phyloP scores from a whole-genome alignment of 108 stramenopile species.

The Stephanodiscus triporus region DNA sequence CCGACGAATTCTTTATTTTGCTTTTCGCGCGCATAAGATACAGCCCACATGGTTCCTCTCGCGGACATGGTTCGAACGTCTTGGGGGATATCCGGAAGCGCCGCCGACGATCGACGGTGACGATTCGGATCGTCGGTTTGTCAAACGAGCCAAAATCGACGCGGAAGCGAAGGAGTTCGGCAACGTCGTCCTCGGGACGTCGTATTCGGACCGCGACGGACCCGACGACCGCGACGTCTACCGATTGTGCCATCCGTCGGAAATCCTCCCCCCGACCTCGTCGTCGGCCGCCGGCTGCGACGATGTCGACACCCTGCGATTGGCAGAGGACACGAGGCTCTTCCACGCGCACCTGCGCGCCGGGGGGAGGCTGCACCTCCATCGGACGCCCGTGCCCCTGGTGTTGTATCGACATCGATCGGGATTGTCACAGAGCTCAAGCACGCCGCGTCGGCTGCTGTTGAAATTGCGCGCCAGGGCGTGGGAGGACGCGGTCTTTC shows the following conservation, averaged over 20 bases:
- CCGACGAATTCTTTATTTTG: not conserved
- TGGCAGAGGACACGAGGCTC: conserved; percentile 91
- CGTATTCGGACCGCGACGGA: not conserved
- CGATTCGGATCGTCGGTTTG: conserved; percentile 5
- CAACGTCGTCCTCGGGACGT: not conserved
- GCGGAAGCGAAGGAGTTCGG: not conserved
- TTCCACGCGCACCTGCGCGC: conserved; percentile 79
- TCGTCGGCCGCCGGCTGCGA: conserved; percentile 12
- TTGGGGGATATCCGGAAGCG: conserved; percentile 86
- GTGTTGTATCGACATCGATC: conserved; percentile 83
- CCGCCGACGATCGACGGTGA: conserved; percentile 22
- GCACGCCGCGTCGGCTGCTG: conserved; percentile 79
- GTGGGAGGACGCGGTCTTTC: conserved; percentile 66
- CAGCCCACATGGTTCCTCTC: conserved; percentile 91
- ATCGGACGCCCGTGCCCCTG: conserved; percentile 58
- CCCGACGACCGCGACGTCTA: conserved; percentile 13
- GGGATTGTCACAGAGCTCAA: conserved; percentile 76
- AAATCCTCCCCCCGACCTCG: conserved; percentile 1
- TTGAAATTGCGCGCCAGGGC: conserved; percentile 73
- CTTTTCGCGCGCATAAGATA: no score
- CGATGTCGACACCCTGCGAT: conserved; percentile 50
- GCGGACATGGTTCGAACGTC: conserved; percentile 51
- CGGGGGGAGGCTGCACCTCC: conserved; percentile 57
- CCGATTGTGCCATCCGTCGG: conserved; percentile 56
- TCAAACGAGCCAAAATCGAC: conserved; percentile 3